Base-by-base conservation (phyloP, 2,329 filamentous ascomycete genomes). In the Claviceps humidiphila region DNA sequence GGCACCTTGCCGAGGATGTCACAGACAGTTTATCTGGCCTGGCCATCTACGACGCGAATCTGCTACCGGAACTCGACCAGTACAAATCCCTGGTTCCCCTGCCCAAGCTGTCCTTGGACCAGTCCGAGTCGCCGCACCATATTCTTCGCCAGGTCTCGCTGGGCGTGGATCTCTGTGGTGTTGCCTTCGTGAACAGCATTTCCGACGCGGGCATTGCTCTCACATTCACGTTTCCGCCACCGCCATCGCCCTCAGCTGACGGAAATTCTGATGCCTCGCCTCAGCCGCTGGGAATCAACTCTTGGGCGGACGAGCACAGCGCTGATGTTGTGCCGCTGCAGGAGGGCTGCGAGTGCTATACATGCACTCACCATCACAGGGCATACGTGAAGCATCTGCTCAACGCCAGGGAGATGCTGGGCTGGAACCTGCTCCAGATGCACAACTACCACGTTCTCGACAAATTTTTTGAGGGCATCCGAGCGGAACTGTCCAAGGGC, bases 341-440 rank as follows among this genome's bases (percentile, higher is more conserved):
- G 1, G 60, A 74, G 5, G 75, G 68, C 16, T 98, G 93, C 66
- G 60, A 69, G 49, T 98, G 93, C 74, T 91, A 95, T 66, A 74
- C 89, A 22, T 98, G 93, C 73, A 80, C 74, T 2, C 78, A 78
- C 17, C 91, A 97, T 66, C 89, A 95, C 67, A 75, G 84, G 49
- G 91, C 93, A 0, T 98, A 87, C 67, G 63, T 98, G 39, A 85
- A 89, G 58, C 93, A 98, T 66, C 76, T 97, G 1, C 78, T 98
- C 5, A 76, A 81, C 47, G 89, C 93, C 0, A 94, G 90, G 63
- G 93, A 98, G 68, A 97, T 98, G 93, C 80, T 96, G 4, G 91
- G 85, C 24, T 98, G 93, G 93, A 87, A 85, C 0, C 75, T 98
- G 7, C 74, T 98, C 7, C 91, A 97, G 66, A 77, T 95, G 3